Percentiles rank a stretch among this genome's conserved stretches.
phyloP scores from a whole-genome alignment of 805 yeast species.

The Blastobotrys robertii region DNA sequence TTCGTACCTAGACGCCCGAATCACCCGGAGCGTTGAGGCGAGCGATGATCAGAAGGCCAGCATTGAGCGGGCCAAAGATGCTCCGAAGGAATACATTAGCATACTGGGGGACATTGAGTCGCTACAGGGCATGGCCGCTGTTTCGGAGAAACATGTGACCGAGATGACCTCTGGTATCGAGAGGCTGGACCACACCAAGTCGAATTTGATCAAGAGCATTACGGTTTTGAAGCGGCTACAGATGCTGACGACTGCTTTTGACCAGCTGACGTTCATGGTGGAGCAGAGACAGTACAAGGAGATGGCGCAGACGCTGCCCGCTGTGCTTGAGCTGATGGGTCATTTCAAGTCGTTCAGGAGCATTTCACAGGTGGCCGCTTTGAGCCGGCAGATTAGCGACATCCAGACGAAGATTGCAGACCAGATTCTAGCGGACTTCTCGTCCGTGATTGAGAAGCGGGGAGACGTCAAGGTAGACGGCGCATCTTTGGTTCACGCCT shows the following conservation, averaged over 20 bases:
- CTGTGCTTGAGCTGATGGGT: slow-evolving; percentile 60
- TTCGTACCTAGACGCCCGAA: slow-evolving; percentile 36
- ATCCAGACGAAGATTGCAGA: slow-evolving; percentile 54
- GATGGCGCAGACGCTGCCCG: slow-evolving; percentile 52
- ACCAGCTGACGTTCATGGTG: slow-evolving; percentile 42
- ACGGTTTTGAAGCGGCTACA: slow-evolving; percentile 79
- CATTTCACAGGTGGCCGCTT: slow-evolving; percentile 64
- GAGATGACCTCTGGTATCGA: slow-evolving; percentile 71
- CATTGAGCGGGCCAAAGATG: slow-evolving; percentile 17
- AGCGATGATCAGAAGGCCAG: slow-evolving; percentile 25
- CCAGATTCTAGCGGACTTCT: slow-evolving; percentile 67
- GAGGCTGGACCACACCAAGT: slow-evolving; percentile 69
- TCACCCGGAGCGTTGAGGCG: slow-evolving; percentile 30
- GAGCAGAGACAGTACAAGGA: slow-evolving; percentile 40
- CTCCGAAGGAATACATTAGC: slow-evolving; percentile 25
- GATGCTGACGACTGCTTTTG: slow-evolving; percentile 71
- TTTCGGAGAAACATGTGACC: slow-evolving; percentile 54
- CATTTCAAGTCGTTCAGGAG: slow-evolving; percentile 76
- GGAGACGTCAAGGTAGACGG: slow-evolving; percentile 26
- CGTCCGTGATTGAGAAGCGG: slow-evolving; percentile 18
- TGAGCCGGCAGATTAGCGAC: slow-evolving; percentile 49
- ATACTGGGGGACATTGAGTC: slow-evolving; percentile 37
- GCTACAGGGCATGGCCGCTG: slow-evolving; percentile 39
- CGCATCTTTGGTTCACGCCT: slow-evolving; percentile 44
- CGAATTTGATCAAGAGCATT: slow-evolving; percentile 75